Base-by-base conservation (phyloP, 1,284 basidiomycete genomes). In the Coniferiporia weirii region DNA sequence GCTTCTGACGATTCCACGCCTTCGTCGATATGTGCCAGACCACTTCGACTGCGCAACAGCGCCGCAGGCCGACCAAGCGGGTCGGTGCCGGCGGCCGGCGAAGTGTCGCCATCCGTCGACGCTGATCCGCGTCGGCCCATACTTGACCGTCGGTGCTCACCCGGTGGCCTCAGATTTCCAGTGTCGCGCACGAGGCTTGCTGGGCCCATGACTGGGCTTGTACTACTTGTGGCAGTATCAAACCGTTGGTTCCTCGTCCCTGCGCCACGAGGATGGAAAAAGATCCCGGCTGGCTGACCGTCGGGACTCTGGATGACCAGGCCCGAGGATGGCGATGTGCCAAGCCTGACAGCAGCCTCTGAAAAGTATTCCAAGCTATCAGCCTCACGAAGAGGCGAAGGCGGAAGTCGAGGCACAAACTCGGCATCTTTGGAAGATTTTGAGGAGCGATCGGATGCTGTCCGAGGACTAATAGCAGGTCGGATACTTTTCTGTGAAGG, bases 271-370 rank as follows among this genome's bases (percentile, higher is more conserved):
- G 96, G 96, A 65, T 95, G 90, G 73, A 99, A 99, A 74, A 95
- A 93, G 64, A 99, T 95, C 5, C 94, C 95, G 19, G 93, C 85
- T 0, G 94, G 91, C 63, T 94, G 85, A 0, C 96, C 96, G 68
- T 97, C 93, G 0, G 93, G 92, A 68, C 87, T 92, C 64, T 95
- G 93, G 54, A 99, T 89, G 47, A 98, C 82, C 19, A 98, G 81
- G 0, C 96, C 96, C 2, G 91, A 89, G 1, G 90, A 89, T 0
- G 91, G 89, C 0, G 90, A 89, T 3, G 82, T 77, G 4, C 89
- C 87, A 6, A 91, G 79, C 66, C 87, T 85, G 55, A 83, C 77
- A 9, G 83, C 84, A 1, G 85, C 79, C 62, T 89, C 84, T 4
- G 90, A 84, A 67, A 98, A 98, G 73, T 98, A 98, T 66, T 95